These are phyloP conservation scores for Cornus suecica DNA, from an alignment of 148 eudicot genomes.

Conservation along the genomic window DNA sequence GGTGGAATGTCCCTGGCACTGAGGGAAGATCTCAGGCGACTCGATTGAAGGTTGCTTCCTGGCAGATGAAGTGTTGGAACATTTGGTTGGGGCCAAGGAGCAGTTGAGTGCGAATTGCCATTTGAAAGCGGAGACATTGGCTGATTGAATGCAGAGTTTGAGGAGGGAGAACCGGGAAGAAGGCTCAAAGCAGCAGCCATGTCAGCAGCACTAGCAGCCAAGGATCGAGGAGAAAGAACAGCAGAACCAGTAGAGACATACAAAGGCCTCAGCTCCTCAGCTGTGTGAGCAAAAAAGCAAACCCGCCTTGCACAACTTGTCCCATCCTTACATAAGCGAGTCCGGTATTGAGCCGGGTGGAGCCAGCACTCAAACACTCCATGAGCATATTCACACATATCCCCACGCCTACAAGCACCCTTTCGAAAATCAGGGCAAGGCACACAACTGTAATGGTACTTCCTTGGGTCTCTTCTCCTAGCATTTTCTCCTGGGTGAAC, in stretches of 20 bases:
- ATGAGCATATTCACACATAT: constrained; percentile 78
- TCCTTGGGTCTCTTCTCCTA: constrained; percentile 77
- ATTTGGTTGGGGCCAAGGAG: constrained; percentile 57
- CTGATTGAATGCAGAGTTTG: constrained; percentile 52
- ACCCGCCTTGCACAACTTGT: constrained; percentile 61
- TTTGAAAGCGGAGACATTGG: constrained; percentile 63
- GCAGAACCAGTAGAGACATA: constrained; percentile 69
- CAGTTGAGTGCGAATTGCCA: constrained; percentile 32
- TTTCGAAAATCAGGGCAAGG: constrained; percentile 83
- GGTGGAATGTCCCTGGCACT: constrained; percentile 64
- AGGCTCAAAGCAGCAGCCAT: constrained; percentile 69
- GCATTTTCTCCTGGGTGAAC: constrained; percentile 91
- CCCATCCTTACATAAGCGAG: constrained; percentile 56
- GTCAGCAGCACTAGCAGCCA: constrained; percentile 54
- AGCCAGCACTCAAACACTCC: constrained; percentile 75
- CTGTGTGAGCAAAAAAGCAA: constrained; percentile 69
- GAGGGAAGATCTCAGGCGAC: constrained; percentile 71
- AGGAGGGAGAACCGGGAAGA: constrained; percentile 72
- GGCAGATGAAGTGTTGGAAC: constrained; percentile 69
- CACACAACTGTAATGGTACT: constrained; percentile 81
- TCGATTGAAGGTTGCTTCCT: constrained; percentile 65
- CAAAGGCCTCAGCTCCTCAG: constrained; percentile 70
- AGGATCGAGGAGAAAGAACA: constrained; percentile 56
- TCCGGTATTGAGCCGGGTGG: constrained; percentile 47
- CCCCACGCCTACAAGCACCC: constrained; percentile 68